phyloP scores from a whole-genome alignment of 1,284 basidiomycete species.

The Erythrobasidium hasegawianum region DNA sequence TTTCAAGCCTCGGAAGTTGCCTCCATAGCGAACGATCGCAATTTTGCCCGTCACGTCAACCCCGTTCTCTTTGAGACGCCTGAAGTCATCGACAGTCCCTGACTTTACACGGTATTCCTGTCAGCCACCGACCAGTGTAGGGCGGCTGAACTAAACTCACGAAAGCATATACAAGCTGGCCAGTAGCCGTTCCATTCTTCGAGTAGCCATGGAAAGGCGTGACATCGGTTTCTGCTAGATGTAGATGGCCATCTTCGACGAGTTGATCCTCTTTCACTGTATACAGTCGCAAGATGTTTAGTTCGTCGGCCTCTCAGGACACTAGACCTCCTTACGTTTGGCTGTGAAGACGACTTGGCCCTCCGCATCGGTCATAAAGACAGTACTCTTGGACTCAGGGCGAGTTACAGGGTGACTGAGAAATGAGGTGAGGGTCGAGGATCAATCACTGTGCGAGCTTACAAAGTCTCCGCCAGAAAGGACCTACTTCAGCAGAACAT shows the following conservation, averaged over 20 bases:
- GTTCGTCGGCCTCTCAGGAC: neutral
- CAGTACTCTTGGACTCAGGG: constrained; percentile 38
- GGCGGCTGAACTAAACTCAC: constrained; percentile 8
- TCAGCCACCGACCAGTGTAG: neutral
- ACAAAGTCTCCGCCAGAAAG: neutral
- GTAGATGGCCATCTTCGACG: constrained; percentile 52
- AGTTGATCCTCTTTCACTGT: constrained; percentile 50
- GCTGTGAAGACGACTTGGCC: constrained; percentile 64
- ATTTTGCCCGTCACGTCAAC: constrained; percentile 74
- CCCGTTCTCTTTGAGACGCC: constrained; percentile 58
- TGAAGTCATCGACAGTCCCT: constrained; percentile 73
- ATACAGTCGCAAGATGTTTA: neutral
- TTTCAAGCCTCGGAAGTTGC: constrained; percentile 76
- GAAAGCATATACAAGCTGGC: constrained; percentile 73
- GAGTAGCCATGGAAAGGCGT: constrained; percentile 52
- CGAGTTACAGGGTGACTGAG: constrained; percentile 36
- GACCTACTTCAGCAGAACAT: constrained; percentile 54
- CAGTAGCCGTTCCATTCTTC: constrained; percentile 51
- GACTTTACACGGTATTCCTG: constrained; percentile 51
- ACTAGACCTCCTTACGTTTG: constrained; percentile 35
- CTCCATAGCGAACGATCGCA: constrained; percentile 78
- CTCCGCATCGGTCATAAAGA: constrained; percentile 45
- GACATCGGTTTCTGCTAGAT: constrained; percentile 49
- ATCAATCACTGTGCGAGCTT: neutral
- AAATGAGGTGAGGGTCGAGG: constrained; percentile 29